These are phyloP conservation scores for Amanita fuliginea DNA, from an alignment of 768 basidiomycete genomes.

Conservation along the genomic window DNA sequence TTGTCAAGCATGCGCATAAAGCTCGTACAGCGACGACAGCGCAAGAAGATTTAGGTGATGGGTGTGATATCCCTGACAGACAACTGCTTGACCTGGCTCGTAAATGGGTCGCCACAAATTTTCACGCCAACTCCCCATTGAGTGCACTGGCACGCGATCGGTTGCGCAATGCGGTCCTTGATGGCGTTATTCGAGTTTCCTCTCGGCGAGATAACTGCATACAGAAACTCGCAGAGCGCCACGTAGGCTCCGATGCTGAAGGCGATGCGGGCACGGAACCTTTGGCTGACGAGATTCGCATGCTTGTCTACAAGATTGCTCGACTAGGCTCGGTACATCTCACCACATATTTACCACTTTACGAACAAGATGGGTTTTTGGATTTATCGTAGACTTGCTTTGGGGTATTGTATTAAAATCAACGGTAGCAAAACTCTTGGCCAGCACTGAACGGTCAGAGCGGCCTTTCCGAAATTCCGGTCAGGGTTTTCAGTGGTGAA, in stretches of 20 bases:
- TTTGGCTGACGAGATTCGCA: conserved; percentile 55
- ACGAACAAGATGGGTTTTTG: conserved; percentile 55
- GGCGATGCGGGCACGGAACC: conserved; percentile 54
- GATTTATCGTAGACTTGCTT: neutral
- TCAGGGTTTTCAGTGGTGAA: neutral
- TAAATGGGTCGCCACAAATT: conserved; percentile 62
- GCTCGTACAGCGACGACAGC: conserved; percentile 15
- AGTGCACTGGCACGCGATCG: conserved; percentile 49
- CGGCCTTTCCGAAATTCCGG: neutral
- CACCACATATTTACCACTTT: conserved; percentile 65
- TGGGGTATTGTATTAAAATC: conserved; percentile 14
- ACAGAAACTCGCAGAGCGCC: conserved; percentile 14
- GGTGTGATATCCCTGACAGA: conserved; percentile 30
- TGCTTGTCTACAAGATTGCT: conserved; percentile 60
- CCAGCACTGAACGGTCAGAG: neutral
- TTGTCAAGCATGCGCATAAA: conserved; percentile 58
- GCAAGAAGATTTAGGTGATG: neutral
- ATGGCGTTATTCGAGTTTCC: conserved; percentile 40
- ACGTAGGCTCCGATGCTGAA: neutral
- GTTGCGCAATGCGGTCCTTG: conserved; percentile 53
- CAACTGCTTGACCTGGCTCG: conserved; percentile 48
- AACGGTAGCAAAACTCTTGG: neutral
- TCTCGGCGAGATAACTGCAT: conserved; percentile 30
- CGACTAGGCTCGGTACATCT: conserved; percentile 67
- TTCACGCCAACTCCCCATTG: conserved; percentile 49